Conservation (phyloP, 2,329 filamentous ascomycete species). For the Conoideocrella luteorostrata region DNA sequence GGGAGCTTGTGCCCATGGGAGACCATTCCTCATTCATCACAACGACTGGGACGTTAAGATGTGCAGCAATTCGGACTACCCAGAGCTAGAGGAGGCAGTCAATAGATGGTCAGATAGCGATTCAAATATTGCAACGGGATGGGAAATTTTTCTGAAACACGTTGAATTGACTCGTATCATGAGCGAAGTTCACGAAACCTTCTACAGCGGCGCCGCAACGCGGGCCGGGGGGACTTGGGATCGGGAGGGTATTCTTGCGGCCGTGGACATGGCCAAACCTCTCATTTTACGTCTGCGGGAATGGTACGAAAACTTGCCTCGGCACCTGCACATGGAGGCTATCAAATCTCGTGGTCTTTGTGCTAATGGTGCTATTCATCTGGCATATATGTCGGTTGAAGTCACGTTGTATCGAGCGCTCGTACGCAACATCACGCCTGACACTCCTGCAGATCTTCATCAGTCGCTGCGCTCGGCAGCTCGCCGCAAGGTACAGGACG, state of each 20-base stretch:
- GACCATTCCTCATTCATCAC: constrained; percentile 46
- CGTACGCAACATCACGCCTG: constrained; percentile 34
- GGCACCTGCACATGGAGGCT: constrained; percentile 37
- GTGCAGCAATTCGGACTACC: constrained; percentile 30
- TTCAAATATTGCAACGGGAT: constrained; percentile 37
- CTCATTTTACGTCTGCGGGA: constrained; percentile 26
- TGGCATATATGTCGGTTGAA: constrained; percentile 45
- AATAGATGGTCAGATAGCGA: constrained; percentile 30
- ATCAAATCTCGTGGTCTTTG: constrained; percentile 34
- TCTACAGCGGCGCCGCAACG: constrained; percentile 35
- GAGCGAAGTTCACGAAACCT: constrained; percentile 41
- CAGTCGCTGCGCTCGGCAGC: constrained; percentile 30
- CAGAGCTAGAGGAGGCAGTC: constrained; percentile 29
- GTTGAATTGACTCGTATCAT: constrained; percentile 44
- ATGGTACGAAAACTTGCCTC: constrained; percentile 41
- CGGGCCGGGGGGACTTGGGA: constrained; percentile 23
- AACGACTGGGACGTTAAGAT: constrained; percentile 48
- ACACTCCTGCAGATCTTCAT: constrained; percentile 23
- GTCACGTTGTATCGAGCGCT: constrained; percentile 45
- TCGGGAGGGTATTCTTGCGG: constrained; percentile 25
- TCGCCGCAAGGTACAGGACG: constrained; percentile 30
- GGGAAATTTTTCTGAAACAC: constrained; percentile 44
- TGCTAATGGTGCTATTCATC: constrained; percentile 38
- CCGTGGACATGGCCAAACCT: constrained; percentile 27
- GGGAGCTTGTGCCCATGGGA: constrained; percentile 50